Conservation (phyloP, 805 yeast genomes). For the Starmerella bombicola region DNA sequence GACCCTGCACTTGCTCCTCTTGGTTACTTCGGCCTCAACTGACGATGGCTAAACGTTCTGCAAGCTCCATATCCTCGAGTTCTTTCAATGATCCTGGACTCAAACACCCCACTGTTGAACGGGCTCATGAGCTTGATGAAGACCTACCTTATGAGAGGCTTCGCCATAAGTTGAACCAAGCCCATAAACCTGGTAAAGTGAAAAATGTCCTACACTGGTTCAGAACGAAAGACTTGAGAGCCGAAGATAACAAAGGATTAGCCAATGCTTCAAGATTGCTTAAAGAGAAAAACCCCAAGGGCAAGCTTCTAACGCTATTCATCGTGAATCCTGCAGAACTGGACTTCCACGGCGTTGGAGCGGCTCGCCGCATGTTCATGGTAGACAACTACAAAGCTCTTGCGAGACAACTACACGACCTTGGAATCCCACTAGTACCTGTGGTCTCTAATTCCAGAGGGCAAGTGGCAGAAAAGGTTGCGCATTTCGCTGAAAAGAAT, state of each 20-base stretch:
- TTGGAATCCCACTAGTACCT: conserved; percentile 31
- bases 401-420: conserved; percentile 25
- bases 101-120: conserved; percentile 13
- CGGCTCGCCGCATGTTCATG: conserved; percentile 34
- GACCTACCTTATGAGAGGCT: conserved; percentile 15
- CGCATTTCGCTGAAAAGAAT: conserved; percentile 25
- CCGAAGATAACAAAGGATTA: conserved; percentile 36
- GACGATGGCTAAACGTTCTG: too few species aligned
- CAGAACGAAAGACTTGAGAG: conserved; percentile 34
- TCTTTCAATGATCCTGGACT: conserved; percentile 5
- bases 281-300: conserved; percentile 19
- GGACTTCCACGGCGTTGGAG: conserved; percentile 35
- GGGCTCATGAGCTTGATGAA: conserved; percentile 17
- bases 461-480: conserved; percentile 2
- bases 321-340: conserved; percentile 34
- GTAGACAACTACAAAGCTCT: conserved; percentile 29
- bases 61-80: not conserved
- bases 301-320: conserved; percentile 32
- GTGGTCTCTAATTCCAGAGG: conserved; percentile 3
- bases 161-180: not conserved
- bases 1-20: not conserved
- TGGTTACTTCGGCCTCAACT: too few species aligned
- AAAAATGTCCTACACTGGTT: conserved; percentile 34
- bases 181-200: conserved; percentile 9
- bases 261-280: conserved; percentile 30